phyloP scores from a whole-genome alignment of 805 yeast genomes.

The Candida montana region DNA sequence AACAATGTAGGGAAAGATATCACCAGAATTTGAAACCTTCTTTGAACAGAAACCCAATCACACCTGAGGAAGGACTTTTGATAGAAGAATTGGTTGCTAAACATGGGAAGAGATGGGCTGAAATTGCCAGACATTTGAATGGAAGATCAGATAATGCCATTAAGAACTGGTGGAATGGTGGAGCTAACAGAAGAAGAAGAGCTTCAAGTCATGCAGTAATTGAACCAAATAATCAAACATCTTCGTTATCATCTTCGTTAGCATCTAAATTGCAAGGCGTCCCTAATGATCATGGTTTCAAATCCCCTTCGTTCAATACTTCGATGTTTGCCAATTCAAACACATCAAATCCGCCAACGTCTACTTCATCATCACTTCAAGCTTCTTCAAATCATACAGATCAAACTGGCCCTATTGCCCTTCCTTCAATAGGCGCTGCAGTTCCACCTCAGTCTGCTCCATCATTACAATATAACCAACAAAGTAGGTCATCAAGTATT shows the following conservation, averaged over 20 bases:
- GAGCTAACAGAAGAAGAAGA: slow-evolving; percentile 77
- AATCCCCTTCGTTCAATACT: slow-evolving; percentile 15
- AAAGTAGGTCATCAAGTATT: slow-evolving; percentile 18
- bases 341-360: not conserved
- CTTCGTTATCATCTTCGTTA: slow-evolving; percentile 1
- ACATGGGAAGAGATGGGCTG: slow-evolving; percentile 92
- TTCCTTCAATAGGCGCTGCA: too few relatives aligned
- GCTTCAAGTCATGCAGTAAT: slow-evolving; percentile 30
- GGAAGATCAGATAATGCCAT: slow-evolving; percentile 90
- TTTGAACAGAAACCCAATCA: slow-evolving; percentile 74
- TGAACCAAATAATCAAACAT: slow-evolving; percentile 4
- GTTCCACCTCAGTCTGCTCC: slow-evolving; percentile 10
- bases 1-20: slow-evolving; percentile 87
- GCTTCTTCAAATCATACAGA: not conserved
- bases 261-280: slow-evolving; percentile 1
- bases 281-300: slow-evolving; percentile 3
- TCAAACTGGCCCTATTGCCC: not conserved
- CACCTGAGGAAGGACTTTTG: slow-evolving; percentile 75
- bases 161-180: slow-evolving; percentile 96
- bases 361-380: too few relatives aligned
- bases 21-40: slow-evolving; percentile 88
- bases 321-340: slow-evolving; percentile 6
- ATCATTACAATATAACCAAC: slow-evolving; percentile 10
- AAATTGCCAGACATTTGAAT: slow-evolving; percentile 78
- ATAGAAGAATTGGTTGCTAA: slow-evolving; percentile 75